Evolutionary conservation across 2,329 filamentous ascomycete genomes (phyloP), one percentile per base, ranked within the genome.

Genomic region (Pleoardoris graminearum): DNA sequence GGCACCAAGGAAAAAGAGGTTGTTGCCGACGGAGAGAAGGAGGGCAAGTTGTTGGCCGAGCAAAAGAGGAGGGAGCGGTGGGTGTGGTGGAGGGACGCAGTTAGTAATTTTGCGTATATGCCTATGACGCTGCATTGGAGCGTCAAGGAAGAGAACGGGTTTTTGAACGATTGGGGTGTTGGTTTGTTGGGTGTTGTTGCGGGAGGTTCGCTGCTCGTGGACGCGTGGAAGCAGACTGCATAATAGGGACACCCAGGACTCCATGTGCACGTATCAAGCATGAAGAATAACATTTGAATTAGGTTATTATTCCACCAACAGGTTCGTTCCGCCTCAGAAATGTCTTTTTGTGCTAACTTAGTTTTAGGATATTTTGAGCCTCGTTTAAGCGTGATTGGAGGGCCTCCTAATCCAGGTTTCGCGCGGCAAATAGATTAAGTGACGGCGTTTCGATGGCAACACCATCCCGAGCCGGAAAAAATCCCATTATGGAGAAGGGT

Each of bases 51-150:
- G 32, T 61, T 59, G 49, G 55, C 54, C 19, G 63, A 70, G 44
- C 57, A 65, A 41, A 59, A 51, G 42, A 59, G 55, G 32, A 69
- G 54, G 50, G 58, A 72, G 25, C 68, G 71, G 30, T 62, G 65
- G 59, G 72, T 67, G 54, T 91, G 84, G 83, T 86, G 82, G 79
- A 84, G 81, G 67, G 83, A 86, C 66, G 75, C 93, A 48, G 78
- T 85, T 17, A 82, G 86, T 36, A 91, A 91, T 74, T 68, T 84
- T 56, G 85, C 88, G 27, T 96, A 90, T 85, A 85, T 89, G 50
- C 91, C 92, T 27, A 78, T 96, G 69, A 93, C 90, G 55, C 67
- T 93, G 50, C 91, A 97, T 76, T 96, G 89, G 87, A 88, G 90
- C 65, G 72, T 87, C 35, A 85, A 89, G 25, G 56, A 58, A 30